Percentiles rank a stretch among this genome's conserved stretches.
These are phyloP conservation scores for Plantago lanceolata DNA, from an alignment of 305 asterid species.

Conservation along the genomic window DNA sequence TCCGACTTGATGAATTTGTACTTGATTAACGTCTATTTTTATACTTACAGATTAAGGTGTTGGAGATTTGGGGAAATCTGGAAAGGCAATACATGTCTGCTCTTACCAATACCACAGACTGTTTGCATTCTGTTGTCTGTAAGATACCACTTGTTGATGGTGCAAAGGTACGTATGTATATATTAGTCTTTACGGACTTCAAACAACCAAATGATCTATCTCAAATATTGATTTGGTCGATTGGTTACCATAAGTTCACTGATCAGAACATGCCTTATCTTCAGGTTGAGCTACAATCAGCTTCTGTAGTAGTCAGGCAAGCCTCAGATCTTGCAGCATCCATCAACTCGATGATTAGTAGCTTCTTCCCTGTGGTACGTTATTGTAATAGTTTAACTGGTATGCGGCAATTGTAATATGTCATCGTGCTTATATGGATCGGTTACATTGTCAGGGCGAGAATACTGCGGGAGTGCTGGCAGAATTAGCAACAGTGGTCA, in stretches of 20 bases:
- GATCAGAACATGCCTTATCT: neutral
- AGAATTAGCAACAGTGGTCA: constrained; percentile 54
- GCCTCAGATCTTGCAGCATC: constrained; percentile 57
- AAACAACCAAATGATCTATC: no score
- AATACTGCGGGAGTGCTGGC: constrained; percentile 31
- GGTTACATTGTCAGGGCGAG: constrained; percentile 33
- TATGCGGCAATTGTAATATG: neutral
- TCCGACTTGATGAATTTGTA: neutral
- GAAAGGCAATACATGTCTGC: constrained; percentile 55
- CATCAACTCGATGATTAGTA: constrained; percentile 35
- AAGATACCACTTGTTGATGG: constrained; percentile 72
- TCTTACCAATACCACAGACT: constrained; percentile 42
- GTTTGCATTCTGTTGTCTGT: constrained; percentile 57
- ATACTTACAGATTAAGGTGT: constrained; percentile 41
- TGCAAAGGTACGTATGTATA: constrained; percentile 46
- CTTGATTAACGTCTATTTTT: neutral
- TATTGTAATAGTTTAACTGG: neutral
- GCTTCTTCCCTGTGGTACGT: constrained; percentile 44
- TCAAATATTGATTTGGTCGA: neutral
- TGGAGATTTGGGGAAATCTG: constrained; percentile 60
- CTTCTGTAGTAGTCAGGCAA: constrained; percentile 35
- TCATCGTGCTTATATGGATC: neutral
- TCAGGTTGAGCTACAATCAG: constrained; percentile 52
- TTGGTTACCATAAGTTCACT: neutral
- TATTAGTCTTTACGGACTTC: neutral